Evolutionary conservation across 2,329 filamentous ascomycete genomes (phyloP), one percentile per base, ranked within the genome.

Genomic region (Pseudocercospora cruenta): DNA sequence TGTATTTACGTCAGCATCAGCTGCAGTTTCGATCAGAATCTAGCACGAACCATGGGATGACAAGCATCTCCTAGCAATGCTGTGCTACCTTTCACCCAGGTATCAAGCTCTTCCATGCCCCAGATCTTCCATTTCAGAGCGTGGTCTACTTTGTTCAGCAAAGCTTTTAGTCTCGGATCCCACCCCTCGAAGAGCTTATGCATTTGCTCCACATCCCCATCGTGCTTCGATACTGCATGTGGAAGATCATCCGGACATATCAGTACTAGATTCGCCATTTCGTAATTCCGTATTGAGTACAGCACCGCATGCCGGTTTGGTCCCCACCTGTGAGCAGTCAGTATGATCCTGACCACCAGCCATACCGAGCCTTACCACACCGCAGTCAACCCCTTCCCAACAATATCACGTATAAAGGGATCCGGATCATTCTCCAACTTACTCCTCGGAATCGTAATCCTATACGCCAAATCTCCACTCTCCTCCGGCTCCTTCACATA

Each of bases 81-180:
- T 16, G 59, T 60, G 16, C 36, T 39, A 6, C 65, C 47, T 26
- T 65, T 61, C 8, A 62, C 49, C 65, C 65, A 67, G 4, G 28
- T 59, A 43, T 65, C 59, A 4, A 67, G 45, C 24, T 65, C 62
- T 33, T 65, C 58, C 49, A 65, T 62, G 9, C 55, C 36, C 65
- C 63, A 65, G n/a, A 91, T 74, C 73, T 87, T 88, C 89, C 89
- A 91, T 76, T 90, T 91, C 33, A 87, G 83, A 0, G 90, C 87
- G 1, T 77, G 81, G 31, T 85, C 81, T 0, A 90, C 86, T 33
- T 82, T 81, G 1, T 75, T 75, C 8, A 83, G 73, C 36, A 83
- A 78, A 19, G 71, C 69, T 16, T 72, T 79, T 53, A 80, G 67
- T 62, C 87, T 81, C 3, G 88, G 87, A 77, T 91, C 88, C 89